Base-by-base conservation (phyloP, 2,329 filamentous ascomycete species). In the Pseudocercospora musae region DNA sequence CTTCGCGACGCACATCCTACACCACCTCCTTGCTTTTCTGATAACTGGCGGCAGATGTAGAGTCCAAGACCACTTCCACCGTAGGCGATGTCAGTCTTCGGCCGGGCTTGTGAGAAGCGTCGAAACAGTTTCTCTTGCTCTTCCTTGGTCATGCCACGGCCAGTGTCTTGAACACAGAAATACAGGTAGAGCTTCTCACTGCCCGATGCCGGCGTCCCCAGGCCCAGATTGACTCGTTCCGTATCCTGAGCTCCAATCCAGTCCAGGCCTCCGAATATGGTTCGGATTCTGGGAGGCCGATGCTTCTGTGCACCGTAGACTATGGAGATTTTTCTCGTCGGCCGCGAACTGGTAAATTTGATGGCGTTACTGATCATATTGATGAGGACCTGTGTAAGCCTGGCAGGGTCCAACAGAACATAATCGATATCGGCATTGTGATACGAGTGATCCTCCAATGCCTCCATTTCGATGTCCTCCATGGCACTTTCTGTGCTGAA, bases 31-130 rank as follows among this genome's bases (percentile, higher is more conserved):
- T 89, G 87, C 44, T 90, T 79, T 70, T 90, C 87, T 1, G 85
- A 86, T 10, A 91, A 80, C 40, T 87, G 81, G n/a, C 86, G 81
- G 53, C 84, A 87, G 60, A 91, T 90, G 71, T 89, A 90, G 0
- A 91, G 78, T 0, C 89, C 89, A 0, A 91, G 79, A 0, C 89
- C 89, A 0, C 85, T 88, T 0, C 89, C 89, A n/a, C 88, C 89
- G 66, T 91, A 90, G 62, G 87, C 83, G 23, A 87, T 82, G 64
- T 89, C 87, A 0, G 87, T 90, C 60, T 82, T 84, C 3, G 87
- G 83, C 10, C 82, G 87, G 0, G 87, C 87, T 74, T 91, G 89
- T 9, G 85, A 83, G 71, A 91, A 91, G 25, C 87, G 82, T 65
- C 88, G 82, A 72, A 91, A 91, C 0, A 91, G 78, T 31, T 82